These are phyloP conservation scores for Trypanosoma lewisi DNA, from an alignment of 208 protist species.

Conservation along the genomic window DNA sequence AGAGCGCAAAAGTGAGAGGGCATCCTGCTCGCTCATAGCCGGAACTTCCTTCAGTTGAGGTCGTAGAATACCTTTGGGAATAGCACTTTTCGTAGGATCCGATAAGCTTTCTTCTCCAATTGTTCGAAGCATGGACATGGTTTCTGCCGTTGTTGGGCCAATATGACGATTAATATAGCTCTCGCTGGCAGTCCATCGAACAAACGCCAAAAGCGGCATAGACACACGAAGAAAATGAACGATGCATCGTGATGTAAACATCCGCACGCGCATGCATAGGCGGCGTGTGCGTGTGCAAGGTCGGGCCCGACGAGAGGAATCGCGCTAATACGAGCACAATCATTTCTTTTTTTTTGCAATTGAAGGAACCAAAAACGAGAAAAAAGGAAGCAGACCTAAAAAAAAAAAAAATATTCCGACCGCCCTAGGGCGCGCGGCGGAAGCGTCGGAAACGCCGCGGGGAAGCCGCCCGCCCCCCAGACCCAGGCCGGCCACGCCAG, in stretches of 20 bases:
- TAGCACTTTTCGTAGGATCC: conserved; percentile 65
- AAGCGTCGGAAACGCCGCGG: too few relatives aligned
- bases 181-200: conserved; percentile 66
- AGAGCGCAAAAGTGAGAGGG: conserved; percentile 53
- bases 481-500: too few relatives aligned
- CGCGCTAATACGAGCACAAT: too few relatives aligned
- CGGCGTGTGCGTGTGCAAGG: too few relatives aligned
- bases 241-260: conserved; percentile 31
- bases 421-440: too few relatives aligned
- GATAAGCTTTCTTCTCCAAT: conserved; percentile 74
- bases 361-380: too few relatives aligned
- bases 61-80: conserved; percentile 74
- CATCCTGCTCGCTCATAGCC: conserved; percentile 71
- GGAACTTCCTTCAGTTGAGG: conserved; percentile 41
- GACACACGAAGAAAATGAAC: conserved; percentile 24
- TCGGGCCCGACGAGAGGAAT: too few relatives aligned
- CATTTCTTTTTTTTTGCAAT: too few relatives aligned
- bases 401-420: too few relatives aligned
- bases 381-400: too few relatives aligned
- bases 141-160: conserved; percentile 80
- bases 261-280: background rate
- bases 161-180: conserved; percentile 91
- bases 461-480: too few relatives aligned
- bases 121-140: conserved; percentile 85
- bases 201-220: conserved; percentile 4